phyloP scores from a whole-genome alignment of 441 rosid species.

The Aquilaria agallochum region DNA sequence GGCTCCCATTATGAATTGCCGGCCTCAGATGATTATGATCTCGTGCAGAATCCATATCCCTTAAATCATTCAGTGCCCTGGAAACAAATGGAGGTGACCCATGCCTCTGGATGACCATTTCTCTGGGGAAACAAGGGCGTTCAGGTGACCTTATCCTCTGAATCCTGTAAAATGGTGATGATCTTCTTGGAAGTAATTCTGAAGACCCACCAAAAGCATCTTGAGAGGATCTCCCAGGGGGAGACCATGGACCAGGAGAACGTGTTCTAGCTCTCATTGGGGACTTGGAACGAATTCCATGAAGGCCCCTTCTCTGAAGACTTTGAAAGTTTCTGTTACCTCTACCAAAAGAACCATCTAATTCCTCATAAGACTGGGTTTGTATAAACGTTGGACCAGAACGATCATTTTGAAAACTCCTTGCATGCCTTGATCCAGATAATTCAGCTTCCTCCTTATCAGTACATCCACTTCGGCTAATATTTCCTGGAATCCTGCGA shows the following conservation, averaged over 20 bases:
- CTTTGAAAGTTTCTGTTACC: conserved; percentile 52
- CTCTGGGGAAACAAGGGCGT: conserved; percentile 53
- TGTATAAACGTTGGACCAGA: conserved; percentile 42
- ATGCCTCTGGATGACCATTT: conserved; percentile 55
- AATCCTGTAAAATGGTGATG: conserved; percentile 63
- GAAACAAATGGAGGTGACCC: conserved; percentile 58
- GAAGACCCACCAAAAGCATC: conserved; percentile 58
- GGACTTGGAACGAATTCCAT: conserved; percentile 61
- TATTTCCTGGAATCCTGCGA: conserved; percentile 52
- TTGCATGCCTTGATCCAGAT: conserved; percentile 54
- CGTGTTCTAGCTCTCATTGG: conserved; percentile 64
- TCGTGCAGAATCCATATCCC: conserved; percentile 55
- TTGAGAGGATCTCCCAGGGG: conserved; percentile 73
- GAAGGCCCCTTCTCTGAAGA: conserved; percentile 46
- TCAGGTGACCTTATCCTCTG: conserved; percentile 68
- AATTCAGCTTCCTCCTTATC: conserved; percentile 55
- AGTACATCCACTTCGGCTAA: conserved; percentile 34
- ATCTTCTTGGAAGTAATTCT: conserved; percentile 56
- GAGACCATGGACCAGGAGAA: conserved; percentile 68
- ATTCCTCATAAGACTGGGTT: conserved; percentile 50
- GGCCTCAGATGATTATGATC: conserved; percentile 58
- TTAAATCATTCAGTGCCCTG: conserved; percentile 49
- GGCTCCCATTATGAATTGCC: conserved; percentile 50
- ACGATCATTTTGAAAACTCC: conserved; percentile 44
- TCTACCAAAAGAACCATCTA: conserved; percentile 49